Conservation (phyloP, 306 rosid species). For the Quercus agrifolia region DNA sequence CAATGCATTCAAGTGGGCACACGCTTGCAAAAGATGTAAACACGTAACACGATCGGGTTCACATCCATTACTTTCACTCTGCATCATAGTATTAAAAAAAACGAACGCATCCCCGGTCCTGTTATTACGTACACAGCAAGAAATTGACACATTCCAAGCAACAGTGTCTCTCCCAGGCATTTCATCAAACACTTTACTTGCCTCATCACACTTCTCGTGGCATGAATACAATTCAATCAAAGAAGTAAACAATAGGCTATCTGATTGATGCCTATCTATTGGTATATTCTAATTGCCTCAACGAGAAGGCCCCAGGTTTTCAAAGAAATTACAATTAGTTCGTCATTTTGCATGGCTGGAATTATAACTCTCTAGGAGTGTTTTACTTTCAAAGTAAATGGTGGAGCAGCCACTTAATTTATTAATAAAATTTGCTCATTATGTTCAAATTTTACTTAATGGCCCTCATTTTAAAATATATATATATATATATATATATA, state of each 20-base stretch:
- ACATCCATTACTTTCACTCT: constrained; percentile 21
- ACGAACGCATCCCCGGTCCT: constrained; percentile 65
- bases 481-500: too few species aligned
- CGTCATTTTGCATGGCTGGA: too few species aligned
- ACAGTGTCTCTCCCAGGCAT: constrained; percentile 58
- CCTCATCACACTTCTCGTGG: constrained; percentile 44
- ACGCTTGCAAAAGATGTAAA: constrained; percentile 72
- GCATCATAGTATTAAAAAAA: constrained; percentile 66
- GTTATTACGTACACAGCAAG: constrained; percentile 59
- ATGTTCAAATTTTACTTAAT: too few species aligned
- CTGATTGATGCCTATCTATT: constrained; percentile 57
- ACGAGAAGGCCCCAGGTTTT: too few species aligned
- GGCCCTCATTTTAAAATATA: too few species aligned
- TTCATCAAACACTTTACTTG: constrained; percentile 71
- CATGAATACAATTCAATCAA: constrained; percentile 66
- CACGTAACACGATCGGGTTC: constrained; percentile 75
- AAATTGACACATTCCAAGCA: constrained; percentile 83
- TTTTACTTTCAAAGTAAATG: too few species aligned
- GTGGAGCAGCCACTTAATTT: too few species aligned
- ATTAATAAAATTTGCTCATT: too few species aligned
- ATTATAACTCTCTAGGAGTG: too few species aligned
- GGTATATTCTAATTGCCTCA: too few species aligned
- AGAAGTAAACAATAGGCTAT: constrained; percentile 58
- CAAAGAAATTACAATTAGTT: too few species aligned
- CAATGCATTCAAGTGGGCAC: constrained; percentile 72